Base-by-base conservation (phyloP, 2,329 filamentous ascomycete genomes). In the Uncinocarpus reesii region DNA sequence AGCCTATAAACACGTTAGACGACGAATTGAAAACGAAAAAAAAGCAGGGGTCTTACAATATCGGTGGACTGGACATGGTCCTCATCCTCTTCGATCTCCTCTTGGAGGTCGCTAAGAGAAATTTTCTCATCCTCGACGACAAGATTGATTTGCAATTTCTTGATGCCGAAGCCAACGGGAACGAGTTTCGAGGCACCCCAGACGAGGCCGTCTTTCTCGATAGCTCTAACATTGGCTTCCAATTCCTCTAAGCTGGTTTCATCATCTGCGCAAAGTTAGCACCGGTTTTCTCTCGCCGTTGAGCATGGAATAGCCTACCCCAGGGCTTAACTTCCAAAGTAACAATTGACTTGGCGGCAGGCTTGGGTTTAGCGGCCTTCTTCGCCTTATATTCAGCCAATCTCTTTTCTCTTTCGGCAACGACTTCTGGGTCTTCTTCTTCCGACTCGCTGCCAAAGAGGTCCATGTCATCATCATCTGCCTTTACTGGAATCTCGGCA, bases 101-200 rank as follows among this genome's bases (percentile, higher is more conserved):
- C 81, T 78, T 95, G 80, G 59, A 98, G 82, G 55, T 95, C 90
- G 60, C 83, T 79, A 57, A 86, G 69, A 58, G 86, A 89, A 66
- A 98, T 71, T 80, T 95, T 95, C 58, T 96, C 90, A 68, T 98
- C 92, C 78, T 96, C 92, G 57, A 96, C 76, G 61, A 96, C 88
- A 60, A 96, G 73, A 83, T 86, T 96, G 77, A 98, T 94, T 80
- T 96, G 90, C 56, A 98, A 82, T 81, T 96, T 96, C 79, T 86
- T 92, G 78, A 98, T 93, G 78, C 92, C 92, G 78, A 86, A 98
- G 64, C 89, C 90, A 62, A 98, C 83, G 58, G 89, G 70, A 45
- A 94, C 83, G 57, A 95, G 76, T 78, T 92, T 86, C 69, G 85
- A 89, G 57, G 77, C 81, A 81, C 90, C 90, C 92, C 92, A 98